phyloP scores from a whole-genome alignment of 495 filamentous ascomycete species.

The Aspergillus wentii region DNA sequence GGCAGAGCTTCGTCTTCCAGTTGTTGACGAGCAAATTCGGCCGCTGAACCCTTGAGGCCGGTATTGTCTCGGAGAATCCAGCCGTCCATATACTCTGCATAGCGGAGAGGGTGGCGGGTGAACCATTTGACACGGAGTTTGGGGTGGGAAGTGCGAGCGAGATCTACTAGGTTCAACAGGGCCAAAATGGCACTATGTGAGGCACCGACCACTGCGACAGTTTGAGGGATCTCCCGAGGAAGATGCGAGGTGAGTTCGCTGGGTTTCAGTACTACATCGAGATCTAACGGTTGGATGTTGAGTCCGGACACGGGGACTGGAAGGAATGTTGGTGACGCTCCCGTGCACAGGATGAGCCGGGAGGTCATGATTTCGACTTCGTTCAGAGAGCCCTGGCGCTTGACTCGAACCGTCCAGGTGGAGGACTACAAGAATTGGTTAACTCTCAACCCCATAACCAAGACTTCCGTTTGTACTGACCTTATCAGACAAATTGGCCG shows the following conservation, averaged over 20 bases:
- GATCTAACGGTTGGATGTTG: conserved; percentile 36
- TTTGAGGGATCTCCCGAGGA: conserved; percentile 25
- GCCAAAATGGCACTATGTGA: conserved; percentile 60
- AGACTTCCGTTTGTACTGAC: no score
- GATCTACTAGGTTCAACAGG: conserved; percentile 52
- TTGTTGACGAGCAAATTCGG: conserved; percentile 51
- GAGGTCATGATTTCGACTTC: conserved; percentile 32
- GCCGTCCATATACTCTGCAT: conserved; percentile 55
- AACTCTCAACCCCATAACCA: no score
- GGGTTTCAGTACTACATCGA: conserved; percentile 53
- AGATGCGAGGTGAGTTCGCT: conserved; percentile 40
- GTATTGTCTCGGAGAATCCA: conserved; percentile 63
- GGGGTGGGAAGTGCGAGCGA: conserved; percentile 45
- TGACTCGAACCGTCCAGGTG: conserved; percentile 42
- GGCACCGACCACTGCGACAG: conserved; percentile 53
- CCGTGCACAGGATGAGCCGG: conserved; percentile 55
- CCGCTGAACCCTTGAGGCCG: conserved; percentile 55
- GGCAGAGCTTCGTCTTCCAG: conserved; percentile 47
- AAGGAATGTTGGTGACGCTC: conserved; percentile 43
- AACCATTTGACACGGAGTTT: conserved; percentile 55
- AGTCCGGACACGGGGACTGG: conserved; percentile 32
- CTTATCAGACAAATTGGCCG: conserved; percentile 29
- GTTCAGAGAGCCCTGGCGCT: conserved; percentile 17
- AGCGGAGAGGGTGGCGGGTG: conserved; percentile 54
- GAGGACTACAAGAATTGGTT: conserved; percentile 19